Evolutionary conservation across 73 alveolate species (phyloP), one percentile per base, ranked within the genome.

Genomic region (Stentor coeruleus): DNA sequence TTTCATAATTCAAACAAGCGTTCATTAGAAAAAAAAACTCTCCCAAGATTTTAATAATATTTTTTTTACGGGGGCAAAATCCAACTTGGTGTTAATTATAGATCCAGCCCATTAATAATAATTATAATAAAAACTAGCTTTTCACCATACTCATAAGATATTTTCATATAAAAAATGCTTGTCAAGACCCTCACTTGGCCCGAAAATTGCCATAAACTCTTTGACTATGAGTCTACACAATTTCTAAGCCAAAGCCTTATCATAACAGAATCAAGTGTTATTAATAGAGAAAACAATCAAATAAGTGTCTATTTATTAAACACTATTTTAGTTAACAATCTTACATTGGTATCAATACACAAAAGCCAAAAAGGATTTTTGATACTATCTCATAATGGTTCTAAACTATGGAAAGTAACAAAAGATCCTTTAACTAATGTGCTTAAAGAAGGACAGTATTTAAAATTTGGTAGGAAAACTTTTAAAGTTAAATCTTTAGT

Each of bases 171-270:
- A n/a, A n/a, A n/a, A n/a, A 58, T 86, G 15, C 26, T 82, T 28
- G 58, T 86, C 36, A 72, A 60, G 72, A 57, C 85, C 2, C 40
- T 87, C 39, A 89, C 95, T 30, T 89, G 95, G 95, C 77, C 38
- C 36, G 55, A 90, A 35, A 90, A 89, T 66, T 85, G 91, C 30
- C 95, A 89, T 83, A 91, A 87, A 20, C 76, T 89, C 59, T 89
- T 89, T 74, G 95, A 89, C 66, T 89, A 89, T 82, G 95, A 89
- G 82, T 66, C 79, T 1, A 49, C 66, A 11, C 28, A 49, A 6
- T 49, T 49, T 49, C 20, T 20, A 11, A 11, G 66, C 66, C 20
- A 20, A 6, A 11, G 28, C 20, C 20, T 20, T 49, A 20, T 11
- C 6, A 20, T 49, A 11, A 49, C 6, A 11, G 66, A 49, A 11